phyloP scores from a whole-genome alignment of 208 protist species.

The Wallacemonas collosoma region DNA sequence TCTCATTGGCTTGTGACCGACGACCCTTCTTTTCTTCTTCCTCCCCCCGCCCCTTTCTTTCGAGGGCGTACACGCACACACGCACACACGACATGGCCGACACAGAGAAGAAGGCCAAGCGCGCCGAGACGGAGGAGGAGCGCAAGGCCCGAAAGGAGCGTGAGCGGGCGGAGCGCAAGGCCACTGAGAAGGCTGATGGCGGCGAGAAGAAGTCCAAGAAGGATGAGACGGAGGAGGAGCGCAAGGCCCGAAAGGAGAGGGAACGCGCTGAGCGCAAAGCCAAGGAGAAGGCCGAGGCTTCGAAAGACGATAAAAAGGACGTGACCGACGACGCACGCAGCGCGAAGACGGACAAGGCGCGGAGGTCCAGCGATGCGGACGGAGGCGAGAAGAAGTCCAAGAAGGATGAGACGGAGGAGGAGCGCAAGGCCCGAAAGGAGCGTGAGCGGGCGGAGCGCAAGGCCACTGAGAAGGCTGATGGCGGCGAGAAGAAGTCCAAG shows the following conservation, averaged over 20 bases:
- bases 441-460: conserved; percentile 43
- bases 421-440: conserved; percentile 69
- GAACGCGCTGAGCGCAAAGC: conserved; percentile 36
- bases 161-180: conserved; percentile 40
- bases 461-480: conserved; percentile 15
- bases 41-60: neutral
- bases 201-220: conserved; percentile 24
- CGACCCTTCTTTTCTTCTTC: neutral
- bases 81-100: conserved; percentile 4
- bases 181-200: conserved; percentile 13
- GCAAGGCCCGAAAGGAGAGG: conserved; percentile 28
- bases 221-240: conserved; percentile 37
- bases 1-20: too few species aligned
- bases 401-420: conserved; percentile 87
- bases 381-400: conserved; percentile 16
- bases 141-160: conserved; percentile 64
- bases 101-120: conserved; percentile 24
- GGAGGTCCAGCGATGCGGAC: conserved; percentile 15
- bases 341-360: conserved; percentile 57
- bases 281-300: conserved; percentile 23
- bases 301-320: neutral
- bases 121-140: conserved; percentile 77
- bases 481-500: conserved; percentile 11
- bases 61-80: neutral
- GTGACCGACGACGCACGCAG: conserved; percentile 80